Conservation (phyloP, 495 filamentous ascomycete genomes). For the Melanomma pulvis-pyrius region DNA sequence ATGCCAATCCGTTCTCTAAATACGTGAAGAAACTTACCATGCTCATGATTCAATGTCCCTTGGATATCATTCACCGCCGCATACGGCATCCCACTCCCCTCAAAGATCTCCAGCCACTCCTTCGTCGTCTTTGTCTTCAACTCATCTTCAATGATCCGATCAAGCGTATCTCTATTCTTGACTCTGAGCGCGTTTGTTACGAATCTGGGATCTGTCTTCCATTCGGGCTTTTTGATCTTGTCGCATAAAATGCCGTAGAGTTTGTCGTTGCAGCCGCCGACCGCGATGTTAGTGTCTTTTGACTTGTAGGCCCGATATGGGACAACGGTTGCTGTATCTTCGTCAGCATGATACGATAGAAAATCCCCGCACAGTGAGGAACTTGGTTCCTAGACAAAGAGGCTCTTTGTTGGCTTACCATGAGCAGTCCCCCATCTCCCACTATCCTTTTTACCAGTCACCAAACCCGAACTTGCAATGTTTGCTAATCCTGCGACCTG, state of each 20-base stretch:
- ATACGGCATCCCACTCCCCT: slow-evolving; percentile 44
- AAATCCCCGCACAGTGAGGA: neutral
- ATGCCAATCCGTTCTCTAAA: too few relatives aligned
- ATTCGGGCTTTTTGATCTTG: slow-evolving; percentile 35
- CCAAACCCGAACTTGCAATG: slow-evolving; percentile 40
- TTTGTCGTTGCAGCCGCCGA: slow-evolving; percentile 46
- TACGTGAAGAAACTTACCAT: slow-evolving; percentile 16
- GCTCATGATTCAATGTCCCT: slow-evolving; percentile 44
- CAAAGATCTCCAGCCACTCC: slow-evolving; percentile 43
- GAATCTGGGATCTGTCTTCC: slow-evolving; percentile 41
- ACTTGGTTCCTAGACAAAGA: neutral
- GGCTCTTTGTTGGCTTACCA: slow-evolving; percentile 11
- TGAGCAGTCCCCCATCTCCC: slow-evolving; percentile 44
- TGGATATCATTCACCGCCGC: slow-evolving; percentile 45
- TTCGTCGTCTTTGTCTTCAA: slow-evolving; percentile 42
- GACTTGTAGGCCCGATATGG: slow-evolving; percentile 46
- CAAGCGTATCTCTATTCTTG: slow-evolving; percentile 41
- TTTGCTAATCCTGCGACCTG: slow-evolving; percentile 43
- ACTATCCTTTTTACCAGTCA: slow-evolving; percentile 43
- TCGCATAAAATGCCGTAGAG: slow-evolving; percentile 42
- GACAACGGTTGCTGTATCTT: slow-evolving; percentile 36
- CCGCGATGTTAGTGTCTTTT: slow-evolving; percentile 41
- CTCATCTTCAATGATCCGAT: slow-evolving; percentile 41
- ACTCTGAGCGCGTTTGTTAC: slow-evolving; percentile 42
- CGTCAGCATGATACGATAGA: neutral